These are phyloP conservation scores for Fusarium caatingaense DNA, from an alignment of 2,329 filamentous ascomycete genomes.

Conservation along the genomic window DNA sequence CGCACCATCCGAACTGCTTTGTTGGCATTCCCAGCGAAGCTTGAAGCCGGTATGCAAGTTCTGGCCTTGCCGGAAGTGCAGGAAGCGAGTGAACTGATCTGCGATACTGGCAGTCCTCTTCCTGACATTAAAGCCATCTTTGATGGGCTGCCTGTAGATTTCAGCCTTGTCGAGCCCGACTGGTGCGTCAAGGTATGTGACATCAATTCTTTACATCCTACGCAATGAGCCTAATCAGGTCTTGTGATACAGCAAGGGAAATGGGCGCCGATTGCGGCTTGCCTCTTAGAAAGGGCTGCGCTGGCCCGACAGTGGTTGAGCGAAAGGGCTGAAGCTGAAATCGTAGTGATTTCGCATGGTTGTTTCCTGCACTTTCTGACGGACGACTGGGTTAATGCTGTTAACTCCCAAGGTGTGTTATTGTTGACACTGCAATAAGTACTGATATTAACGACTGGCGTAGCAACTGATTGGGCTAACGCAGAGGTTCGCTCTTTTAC, in stretches of 20 bases:
- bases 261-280: not conserved
- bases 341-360: constrained; percentile 2
- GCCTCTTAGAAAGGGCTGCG: not conserved
- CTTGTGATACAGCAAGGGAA: not conserved
- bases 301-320: not conserved
- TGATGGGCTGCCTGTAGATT: not conserved
- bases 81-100: not conserved
- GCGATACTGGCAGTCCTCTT: not conserved
- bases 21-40: not conserved
- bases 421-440: rapidly evolving
- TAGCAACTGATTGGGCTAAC: constrained; percentile 6
- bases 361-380: constrained; percentile 11
- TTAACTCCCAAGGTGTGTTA: not conserved
- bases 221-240: too few species aligned
- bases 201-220: too few species aligned
- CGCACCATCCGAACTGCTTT: not conserved
- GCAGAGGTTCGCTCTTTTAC: not conserved
- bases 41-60: not conserved
- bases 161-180: not conserved
- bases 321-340: not conserved
- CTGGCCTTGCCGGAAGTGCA: not conserved
- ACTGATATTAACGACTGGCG: rapidly evolving
- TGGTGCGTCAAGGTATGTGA: not conserved
- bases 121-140: not conserved
- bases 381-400: not conserved